Evolutionary conservation across 2,329 filamentous ascomycete genomes (phyloP), one percentile per base, ranked within the genome.

Genomic region (Pseudogymnoascus sp.): DNA sequence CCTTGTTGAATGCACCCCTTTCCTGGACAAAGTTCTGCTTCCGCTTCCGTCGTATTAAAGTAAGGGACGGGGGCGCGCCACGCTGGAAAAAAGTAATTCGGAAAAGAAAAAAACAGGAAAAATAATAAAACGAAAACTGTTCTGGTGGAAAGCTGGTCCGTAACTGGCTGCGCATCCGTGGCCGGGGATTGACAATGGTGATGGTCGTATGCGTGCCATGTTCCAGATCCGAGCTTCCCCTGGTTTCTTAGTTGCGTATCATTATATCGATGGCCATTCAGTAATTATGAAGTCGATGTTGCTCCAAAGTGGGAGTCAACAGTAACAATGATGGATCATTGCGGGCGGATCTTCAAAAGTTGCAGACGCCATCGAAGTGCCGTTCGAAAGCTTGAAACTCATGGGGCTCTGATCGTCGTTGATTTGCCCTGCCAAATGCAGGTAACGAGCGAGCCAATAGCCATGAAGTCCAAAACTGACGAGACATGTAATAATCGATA

Each of bases 401-500:
- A 67, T 64, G 64, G 66, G 69, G 33, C 65, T 57, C 64, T 64
- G 61, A 68, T 67, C 67, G 67, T 69, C 62, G 38, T 44, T 53
- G 44, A 6, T 26, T 19, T 64, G 44, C 35, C 33, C 33, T 57
- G 19, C 17, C 26, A 44, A 36, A 21, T 19, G 26, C 60, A 64
- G 61, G 47, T 40, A 28, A 33, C 26, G 33, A 38, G 61, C 63
- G 50, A 65, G 65, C 65, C 67, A 70, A 69, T 68, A 65, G 68
- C 68, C 69, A 72, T 67, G 66, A 70, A 68, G 65, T 69, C 65
- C 63, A 69, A 64, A 71, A 70, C 66, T 69, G 68, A 71, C 72
- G 72, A 73, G 72, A 72, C 71, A 73, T 69, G 60, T 64, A 57
- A 67, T 70, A 71, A 72, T 69, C 65, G 69, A 69, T 64, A 33